These are phyloP conservation scores for Moesziomyces sp. DNA, from an alignment of 1,284 basidiomycete genomes.

Conservation along the genomic window DNA sequence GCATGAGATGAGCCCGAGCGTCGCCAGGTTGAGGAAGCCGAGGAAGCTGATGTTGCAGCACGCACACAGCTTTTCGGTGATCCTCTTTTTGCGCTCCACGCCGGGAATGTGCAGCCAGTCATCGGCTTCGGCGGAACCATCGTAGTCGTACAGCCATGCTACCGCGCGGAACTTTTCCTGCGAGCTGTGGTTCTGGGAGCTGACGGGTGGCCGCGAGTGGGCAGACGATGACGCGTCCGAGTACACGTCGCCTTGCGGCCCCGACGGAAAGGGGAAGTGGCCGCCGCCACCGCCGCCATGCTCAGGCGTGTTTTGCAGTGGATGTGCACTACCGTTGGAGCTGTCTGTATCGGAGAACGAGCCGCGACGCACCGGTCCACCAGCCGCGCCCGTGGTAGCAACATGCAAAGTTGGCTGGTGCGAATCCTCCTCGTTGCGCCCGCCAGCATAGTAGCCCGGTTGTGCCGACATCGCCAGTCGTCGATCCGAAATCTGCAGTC, in stretches of 20 bases:
- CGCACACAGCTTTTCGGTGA: neutral
- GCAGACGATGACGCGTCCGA: neutral
- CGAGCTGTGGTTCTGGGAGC: neutral
- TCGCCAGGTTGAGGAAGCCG: slow-evolving; percentile 30
- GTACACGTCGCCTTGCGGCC: neutral
- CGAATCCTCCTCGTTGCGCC: too few relatives aligned
- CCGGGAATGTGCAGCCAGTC: slow-evolving; percentile 30
- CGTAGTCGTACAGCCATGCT: slow-evolving; percentile 37
- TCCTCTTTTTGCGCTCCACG: slow-evolving; percentile 1
- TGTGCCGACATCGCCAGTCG: too few relatives aligned
- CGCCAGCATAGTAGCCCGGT: too few relatives aligned
- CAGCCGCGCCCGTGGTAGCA: neutral
- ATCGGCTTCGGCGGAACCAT: slow-evolving; percentile 21
- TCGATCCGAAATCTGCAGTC: too few relatives aligned
- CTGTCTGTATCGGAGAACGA: slow-evolving; percentile 1
- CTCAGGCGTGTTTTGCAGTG: slow-evolving; percentile 3
- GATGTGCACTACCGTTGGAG: neutral
- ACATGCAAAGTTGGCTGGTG: neutral
- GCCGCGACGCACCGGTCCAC: neutral
- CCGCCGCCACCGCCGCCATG: neutral
- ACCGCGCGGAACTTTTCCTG: slow-evolving; percentile 1
- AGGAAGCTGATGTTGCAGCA: slow-evolving; percentile 10
- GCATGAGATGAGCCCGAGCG: slow-evolving; percentile 15
- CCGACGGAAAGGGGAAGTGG: neutral
- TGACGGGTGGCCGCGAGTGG: neutral